Evolutionary conservation across 331 rosid genomes (phyloP).

Genomic region (Prunus yedoensis): DNA sequence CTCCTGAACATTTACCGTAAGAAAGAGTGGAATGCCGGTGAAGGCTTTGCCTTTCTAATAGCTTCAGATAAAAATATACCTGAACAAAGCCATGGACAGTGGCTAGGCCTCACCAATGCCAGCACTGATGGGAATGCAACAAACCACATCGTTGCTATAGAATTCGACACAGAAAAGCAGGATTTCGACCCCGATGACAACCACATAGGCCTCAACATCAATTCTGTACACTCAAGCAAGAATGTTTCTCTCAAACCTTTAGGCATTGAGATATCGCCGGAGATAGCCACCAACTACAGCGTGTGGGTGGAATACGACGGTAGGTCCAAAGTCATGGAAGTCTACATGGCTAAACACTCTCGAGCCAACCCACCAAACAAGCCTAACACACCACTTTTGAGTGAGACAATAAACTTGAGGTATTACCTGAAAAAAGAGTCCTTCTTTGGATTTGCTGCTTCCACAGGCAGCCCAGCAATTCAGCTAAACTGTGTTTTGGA

Average conservation of each 20-base stretch:
- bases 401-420: conserved; percentile 30
- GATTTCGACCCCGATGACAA: conserved; percentile 35
- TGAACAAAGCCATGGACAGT: conserved; percentile 32
- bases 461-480: conserved; percentile 36
- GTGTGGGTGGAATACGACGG: conserved; percentile 46
- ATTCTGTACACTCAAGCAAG: conserved; percentile 33
- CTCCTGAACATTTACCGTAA: conserved; percentile 30
- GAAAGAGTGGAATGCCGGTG: conserved; percentile 28
- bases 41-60: conserved; percentile 49
- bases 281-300: not conserved
- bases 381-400: conserved; percentile 35
- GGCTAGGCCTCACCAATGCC: conserved; percentile 51
- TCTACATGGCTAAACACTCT: conserved; percentile 32
- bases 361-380: not conserved
- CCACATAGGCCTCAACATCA: conserved; percentile 49
- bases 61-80: conserved; percentile 33
- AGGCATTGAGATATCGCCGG: conserved; percentile 30
- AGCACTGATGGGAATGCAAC: conserved; percentile 20
- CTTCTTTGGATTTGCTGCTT: conserved; percentile 46
- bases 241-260: conserved; percentile 18
- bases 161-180: conserved; percentile 49
- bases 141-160: conserved; percentile 45
- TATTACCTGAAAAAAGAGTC: conserved; percentile 22
- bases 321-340: conserved; percentile 30
- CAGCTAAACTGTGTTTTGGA: conserved; percentile 40